Percentiles rank a stretch among this genome's conserved stretches.
These are phyloP conservation scores for Suillus decipiens DNA, from an alignment of 768 basidiomycete genomes.

Conservation along the genomic window DNA sequence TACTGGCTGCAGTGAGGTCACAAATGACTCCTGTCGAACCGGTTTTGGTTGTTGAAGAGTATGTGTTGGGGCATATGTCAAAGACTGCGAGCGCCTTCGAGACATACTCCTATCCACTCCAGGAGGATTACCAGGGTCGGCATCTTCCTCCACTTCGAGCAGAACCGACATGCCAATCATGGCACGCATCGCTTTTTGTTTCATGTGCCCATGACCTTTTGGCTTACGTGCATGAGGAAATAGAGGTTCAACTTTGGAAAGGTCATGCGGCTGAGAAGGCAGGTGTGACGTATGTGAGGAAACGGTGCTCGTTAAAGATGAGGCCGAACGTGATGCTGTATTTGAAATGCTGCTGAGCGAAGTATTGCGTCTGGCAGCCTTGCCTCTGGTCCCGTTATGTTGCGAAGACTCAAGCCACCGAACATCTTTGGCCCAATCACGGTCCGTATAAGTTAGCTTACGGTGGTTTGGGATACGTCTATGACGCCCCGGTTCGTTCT, in stretches of 20 bases:
- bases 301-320: slow-evolving; percentile 18
- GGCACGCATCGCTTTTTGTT: slow-evolving; percentile 39
- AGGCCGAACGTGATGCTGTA: slow-evolving; percentile 22
- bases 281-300: slow-evolving; percentile 11
- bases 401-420: slow-evolving; percentile 57
- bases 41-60: slow-evolving; percentile 16
- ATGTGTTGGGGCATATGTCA: slow-evolving; percentile 17
- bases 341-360: slow-evolving; percentile 14
- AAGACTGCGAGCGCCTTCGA: slow-evolving; percentile 22
- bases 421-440: slow-evolving; percentile 70
- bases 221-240: slow-evolving; percentile 28
- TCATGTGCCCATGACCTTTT: slow-evolving; percentile 23
- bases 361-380: slow-evolving; percentile 21
- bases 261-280: slow-evolving; percentile 4
- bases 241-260: slow-evolving; percentile 17
- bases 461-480: slow-evolving; percentile 21
- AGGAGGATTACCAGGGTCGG: slow-evolving; percentile 17
- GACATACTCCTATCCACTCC: slow-evolving; percentile 9
- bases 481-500: slow-evolving; percentile 14
- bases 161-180: slow-evolving; percentile 56
- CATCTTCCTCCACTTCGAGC: slow-evolving; percentile 54
- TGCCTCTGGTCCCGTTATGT: slow-evolving; percentile 17
- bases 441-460: slow-evolving; percentile 46
- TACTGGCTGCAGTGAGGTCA: slow-evolving; percentile 17
- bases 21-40: slow-evolving; percentile 22